Base-by-base conservation (phyloP, 2,329 filamentous ascomycete genomes). In the Fusarium torulosum region DNA sequence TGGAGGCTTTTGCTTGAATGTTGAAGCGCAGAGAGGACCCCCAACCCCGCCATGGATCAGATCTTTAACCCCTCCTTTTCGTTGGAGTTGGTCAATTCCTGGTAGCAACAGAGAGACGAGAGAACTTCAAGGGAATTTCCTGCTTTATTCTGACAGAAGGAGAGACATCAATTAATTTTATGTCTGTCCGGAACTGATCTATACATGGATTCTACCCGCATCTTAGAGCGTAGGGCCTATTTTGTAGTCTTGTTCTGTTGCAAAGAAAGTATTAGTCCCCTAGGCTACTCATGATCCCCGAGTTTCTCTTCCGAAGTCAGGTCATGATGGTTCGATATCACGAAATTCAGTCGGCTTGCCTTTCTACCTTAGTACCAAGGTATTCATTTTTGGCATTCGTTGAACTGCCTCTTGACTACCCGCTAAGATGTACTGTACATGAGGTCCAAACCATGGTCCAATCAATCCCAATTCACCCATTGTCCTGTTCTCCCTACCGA, bases 251-350 rank as follows among this genome's bases (percentile, higher is more conserved):
- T 33, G 29, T 33, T 15, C 29, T 15, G 27, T 11, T 29, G 27
- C 27, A 29, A 29, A 11, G 8, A 20, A 50, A 20, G 14, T 8
- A 21, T 20, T 7, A 11, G 4, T 14, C 21, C 23, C 51, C 29
- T 9, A 23, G 13, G 15, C 23, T 14, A 8, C 27, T 20, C 8
- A 29, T 19, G 5, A 38, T 43, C 37, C 27, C 31, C n/a, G 20
- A 63, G 49, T 68, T 13, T 29, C 59, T 63, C 55, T 57, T 23
- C 60, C 31, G 13, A 38, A 57, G 27, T 72, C 70, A 69, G 70
- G n/a, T 54, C 66, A 72, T 73, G 33, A 63, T 73, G 69, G 71
- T 73, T 73, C 71, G 70, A 72, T 68, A 58, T 63, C 53, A 35
- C 64, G 69, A 71, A 60, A 57, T 51, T 47, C 15, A 10, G 20